Evolutionary conservation across 2,329 filamentous ascomycete species (phyloP).

Genomic region (Colletotrichum phormii): DNA sequence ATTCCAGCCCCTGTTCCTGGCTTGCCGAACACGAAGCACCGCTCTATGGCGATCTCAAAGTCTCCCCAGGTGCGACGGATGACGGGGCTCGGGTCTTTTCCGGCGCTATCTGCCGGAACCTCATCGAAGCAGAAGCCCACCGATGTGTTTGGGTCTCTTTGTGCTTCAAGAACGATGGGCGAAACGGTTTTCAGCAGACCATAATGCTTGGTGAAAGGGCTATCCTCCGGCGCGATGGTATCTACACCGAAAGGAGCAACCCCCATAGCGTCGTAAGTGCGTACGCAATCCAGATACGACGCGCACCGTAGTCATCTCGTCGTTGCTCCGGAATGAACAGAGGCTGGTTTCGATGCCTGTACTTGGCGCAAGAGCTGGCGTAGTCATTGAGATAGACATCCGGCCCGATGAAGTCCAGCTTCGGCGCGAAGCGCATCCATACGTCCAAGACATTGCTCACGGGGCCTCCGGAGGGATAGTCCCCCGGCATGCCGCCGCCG

Average conservation of each 20-base stretch:
- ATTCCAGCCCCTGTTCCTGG: slow-evolving; percentile 50
- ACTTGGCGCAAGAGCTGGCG: slow-evolving; percentile 53
- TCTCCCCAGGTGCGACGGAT: slow-evolving; percentile 42
- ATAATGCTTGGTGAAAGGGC: neutral
- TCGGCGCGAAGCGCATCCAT: slow-evolving; percentile 52
- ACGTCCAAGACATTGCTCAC: slow-evolving; percentile 47
- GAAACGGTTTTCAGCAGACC: neutral
- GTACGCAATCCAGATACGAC: slow-evolving; percentile 54
- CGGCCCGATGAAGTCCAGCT: slow-evolving; percentile 58
- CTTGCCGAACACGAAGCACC: slow-evolving; percentile 53
- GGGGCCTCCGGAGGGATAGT: slow-evolving; percentile 50
- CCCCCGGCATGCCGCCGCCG: slow-evolving; percentile 46
- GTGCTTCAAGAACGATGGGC: neutral
- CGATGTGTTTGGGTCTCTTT: neutral
- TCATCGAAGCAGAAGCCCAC: slow-evolving; percentile 51
- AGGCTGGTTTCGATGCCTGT: slow-evolving; percentile 53
- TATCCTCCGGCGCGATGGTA: neutral
- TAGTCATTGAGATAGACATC: slow-evolving; percentile 63
- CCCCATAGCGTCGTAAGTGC: slow-evolving; percentile 51
- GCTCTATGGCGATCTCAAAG: slow-evolving; percentile 48
- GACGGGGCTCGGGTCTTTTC: slow-evolving; percentile 37
- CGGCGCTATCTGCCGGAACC: neutral
- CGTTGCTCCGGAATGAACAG: slow-evolving; percentile 64
- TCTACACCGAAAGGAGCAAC: slow-evolving; percentile 53
- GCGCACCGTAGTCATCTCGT: slow-evolving; percentile 56